A percentile compares a stretch with the other conserved stretches of the same genome.
Conservation (phyloP, 139 green algal genomes). For the Parachlorella kessleri region DNA sequence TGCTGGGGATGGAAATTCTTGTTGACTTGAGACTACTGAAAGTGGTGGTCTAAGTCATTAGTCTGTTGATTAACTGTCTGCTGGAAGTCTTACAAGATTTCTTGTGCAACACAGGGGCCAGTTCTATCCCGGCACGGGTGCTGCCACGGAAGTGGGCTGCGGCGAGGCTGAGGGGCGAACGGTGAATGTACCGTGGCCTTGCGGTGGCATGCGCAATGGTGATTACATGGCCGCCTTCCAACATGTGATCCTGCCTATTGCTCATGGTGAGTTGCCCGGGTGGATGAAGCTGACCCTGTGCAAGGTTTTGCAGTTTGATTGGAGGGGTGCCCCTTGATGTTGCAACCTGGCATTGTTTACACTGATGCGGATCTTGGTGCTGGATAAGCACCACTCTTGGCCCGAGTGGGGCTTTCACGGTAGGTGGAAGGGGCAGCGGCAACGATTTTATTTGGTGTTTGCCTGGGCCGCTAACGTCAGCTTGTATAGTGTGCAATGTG, state of each 20-base stretch:
- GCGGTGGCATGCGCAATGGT: constrained; percentile 50
- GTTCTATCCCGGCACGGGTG: constrained; percentile 45
- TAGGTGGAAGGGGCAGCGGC: no score
- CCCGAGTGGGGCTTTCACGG: no score
- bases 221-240: constrained; percentile 69
- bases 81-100: neutral
- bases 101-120: constrained; percentile 2
- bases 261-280: constrained; percentile 33
- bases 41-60: neutral
- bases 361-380: no score
- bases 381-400: no score
- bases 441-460: no score
- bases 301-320: no score
- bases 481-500: no score
- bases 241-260: constrained; percentile 76
- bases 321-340: no score
- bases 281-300: no score
- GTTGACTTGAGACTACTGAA: no score
- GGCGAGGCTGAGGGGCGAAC: constrained; percentile 55
- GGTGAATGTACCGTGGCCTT: constrained; percentile 72
- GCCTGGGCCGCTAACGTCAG: no score
- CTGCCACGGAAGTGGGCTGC: constrained; percentile 32
- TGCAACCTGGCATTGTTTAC: no score
- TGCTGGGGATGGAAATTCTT: neutral
- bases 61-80: neutral